These are phyloP conservation scores for Paramecium tetraurelia DNA, from an alignment of 73 alveolate species.

Conservation along the genomic window DNA sequence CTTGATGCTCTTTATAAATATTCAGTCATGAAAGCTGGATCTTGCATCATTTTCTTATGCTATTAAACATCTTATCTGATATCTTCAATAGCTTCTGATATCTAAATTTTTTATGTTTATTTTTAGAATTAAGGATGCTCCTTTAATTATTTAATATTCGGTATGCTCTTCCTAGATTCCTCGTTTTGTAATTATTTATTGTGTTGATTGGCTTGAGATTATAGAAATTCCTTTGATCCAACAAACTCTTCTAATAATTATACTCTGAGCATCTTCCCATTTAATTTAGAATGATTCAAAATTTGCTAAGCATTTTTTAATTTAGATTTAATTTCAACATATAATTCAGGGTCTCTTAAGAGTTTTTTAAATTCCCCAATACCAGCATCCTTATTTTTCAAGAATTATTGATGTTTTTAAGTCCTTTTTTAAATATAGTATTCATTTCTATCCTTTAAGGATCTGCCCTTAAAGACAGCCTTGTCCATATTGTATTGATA, in stretches of 20 bases:
- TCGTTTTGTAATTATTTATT: background rate
- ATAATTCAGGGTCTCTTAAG: slow-evolving; percentile 34
- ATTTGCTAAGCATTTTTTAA: slow-evolving; percentile 37
- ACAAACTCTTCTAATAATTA: slow-evolving; percentile 16
- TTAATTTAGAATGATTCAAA: slow-evolving; percentile 34
- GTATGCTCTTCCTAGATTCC: background rate
- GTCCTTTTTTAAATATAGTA: slow-evolving; percentile 4
- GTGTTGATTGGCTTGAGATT: background rate
- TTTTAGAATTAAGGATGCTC: background rate
- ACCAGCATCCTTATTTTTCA: background rate
- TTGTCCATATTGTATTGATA: slow-evolving; percentile 21
- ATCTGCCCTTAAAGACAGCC: slow-evolving; percentile 40
- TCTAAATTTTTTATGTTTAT: background rate
- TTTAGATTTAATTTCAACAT: slow-evolving; percentile 22
- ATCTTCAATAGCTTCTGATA: background rate
- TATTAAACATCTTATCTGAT: background rate
- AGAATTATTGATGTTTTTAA: background rate
- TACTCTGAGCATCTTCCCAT: slow-evolving; percentile 44
- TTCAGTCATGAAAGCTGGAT: slow-evolving; percentile 19
- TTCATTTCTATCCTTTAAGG: slow-evolving; percentile 29
- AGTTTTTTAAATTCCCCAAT: background rate
- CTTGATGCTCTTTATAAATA: slow-evolving; percentile 22
- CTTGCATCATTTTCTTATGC: slow-evolving; percentile 43
- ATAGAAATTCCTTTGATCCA: background rate
- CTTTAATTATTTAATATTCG: background rate